Evolutionary conservation across 2,329 filamentous ascomycete genomes (phyloP).

Genomic region (Fusarium dlaminii): DNA sequence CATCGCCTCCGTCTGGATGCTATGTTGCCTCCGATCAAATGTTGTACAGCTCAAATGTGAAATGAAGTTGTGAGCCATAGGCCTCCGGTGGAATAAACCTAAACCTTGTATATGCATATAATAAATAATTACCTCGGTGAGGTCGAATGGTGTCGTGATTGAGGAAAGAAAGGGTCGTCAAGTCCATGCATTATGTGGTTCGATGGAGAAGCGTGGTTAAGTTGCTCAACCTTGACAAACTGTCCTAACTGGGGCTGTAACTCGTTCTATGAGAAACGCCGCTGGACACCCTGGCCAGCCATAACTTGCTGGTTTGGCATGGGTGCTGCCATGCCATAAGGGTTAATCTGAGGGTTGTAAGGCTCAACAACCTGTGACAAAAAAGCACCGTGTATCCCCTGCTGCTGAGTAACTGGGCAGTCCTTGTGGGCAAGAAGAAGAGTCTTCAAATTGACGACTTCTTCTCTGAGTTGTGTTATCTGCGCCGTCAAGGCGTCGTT

Average conservation of each 20-base stretch:
- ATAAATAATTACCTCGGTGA: constrained; percentile 22
- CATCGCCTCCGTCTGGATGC: constrained; percentile 31
- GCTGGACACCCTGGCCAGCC: constrained; percentile 63
- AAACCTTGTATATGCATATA: constrained; percentile 38
- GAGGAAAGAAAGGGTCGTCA: constrained; percentile 38
- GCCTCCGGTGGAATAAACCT: constrained; percentile 21
- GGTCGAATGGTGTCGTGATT: constrained; percentile 12
- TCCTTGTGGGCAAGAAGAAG: constrained; percentile 94
- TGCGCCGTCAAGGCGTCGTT: constrained; percentile 88
- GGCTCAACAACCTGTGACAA: constrained; percentile 67
- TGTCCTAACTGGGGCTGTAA: constrained; percentile 4
- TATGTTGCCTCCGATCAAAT: constrained; percentile 39
- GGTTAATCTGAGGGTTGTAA: constrained; percentile 66
- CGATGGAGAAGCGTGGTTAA: constrained; percentile 4
- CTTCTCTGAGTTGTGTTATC: constrained; percentile 85
- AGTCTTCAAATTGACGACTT: constrained; percentile 95
- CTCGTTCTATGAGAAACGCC: constrained; percentile 64
- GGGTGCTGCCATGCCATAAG: constrained; percentile 65
- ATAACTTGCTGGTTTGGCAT: constrained; percentile 65
- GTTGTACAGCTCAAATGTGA: constrained; percentile 44
- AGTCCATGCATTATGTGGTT: constrained; percentile 15
- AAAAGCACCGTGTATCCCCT: constrained; percentile 68
- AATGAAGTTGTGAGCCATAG: constrained; percentile 30
- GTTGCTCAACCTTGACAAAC: constrained; percentile 9
- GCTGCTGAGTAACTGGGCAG: constrained; percentile 89